phyloP scores from a whole-genome alignment of 495 filamentous ascomycete genomes.

The Talaromyces trachyspermus region DNA sequence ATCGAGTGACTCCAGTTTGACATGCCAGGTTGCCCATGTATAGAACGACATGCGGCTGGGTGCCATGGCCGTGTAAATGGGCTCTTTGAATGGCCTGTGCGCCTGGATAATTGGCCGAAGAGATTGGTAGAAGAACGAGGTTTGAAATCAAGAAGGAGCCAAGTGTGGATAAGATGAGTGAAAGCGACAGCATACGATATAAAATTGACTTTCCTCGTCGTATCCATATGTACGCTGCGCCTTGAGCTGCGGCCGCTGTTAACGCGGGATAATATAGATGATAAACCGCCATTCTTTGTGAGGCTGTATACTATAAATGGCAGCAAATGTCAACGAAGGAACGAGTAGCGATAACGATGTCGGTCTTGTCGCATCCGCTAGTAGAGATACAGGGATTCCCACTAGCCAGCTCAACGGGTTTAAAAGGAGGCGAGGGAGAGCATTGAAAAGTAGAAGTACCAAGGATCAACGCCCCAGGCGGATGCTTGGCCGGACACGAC shows the following conservation, averaged over 20 bases:
- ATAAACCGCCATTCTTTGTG: conserved; percentile 98
- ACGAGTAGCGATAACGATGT: conserved; percentile 47
- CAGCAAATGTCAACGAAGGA: conserved; percentile 64
- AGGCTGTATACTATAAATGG: conserved; percentile 74
- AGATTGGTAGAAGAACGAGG: conserved; percentile 57
- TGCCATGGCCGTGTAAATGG: conserved; percentile 26
- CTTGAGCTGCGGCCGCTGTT: conserved; percentile 69
- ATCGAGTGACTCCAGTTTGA: conserved; percentile 91
- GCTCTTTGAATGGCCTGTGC: conserved; percentile 59
- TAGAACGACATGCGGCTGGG: conserved; percentile 35
- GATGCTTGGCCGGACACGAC: conserved; percentile 60
- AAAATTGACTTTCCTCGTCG: conserved; percentile 51
- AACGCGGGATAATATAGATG: conserved; percentile 78
- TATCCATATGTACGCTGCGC: conserved; percentile 66
- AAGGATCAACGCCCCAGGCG: conserved; percentile 81
- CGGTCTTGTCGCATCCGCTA: conserved; percentile 40
- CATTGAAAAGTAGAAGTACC: conserved; percentile 79
- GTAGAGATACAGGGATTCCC: conserved; percentile 58
- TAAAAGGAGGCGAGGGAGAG: conserved; percentile 73
- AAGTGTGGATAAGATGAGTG: conserved; percentile 49
- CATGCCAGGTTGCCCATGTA: conserved; percentile 84
- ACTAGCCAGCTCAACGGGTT: conserved; percentile 61
- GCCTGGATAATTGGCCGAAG: conserved; percentile 83
- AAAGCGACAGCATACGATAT: conserved; percentile 50
- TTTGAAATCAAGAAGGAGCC: conserved; percentile 51